Base-by-base conservation (phyloP, 1,284 basidiomycete species). In the Moniliophthora roreri region DNA sequence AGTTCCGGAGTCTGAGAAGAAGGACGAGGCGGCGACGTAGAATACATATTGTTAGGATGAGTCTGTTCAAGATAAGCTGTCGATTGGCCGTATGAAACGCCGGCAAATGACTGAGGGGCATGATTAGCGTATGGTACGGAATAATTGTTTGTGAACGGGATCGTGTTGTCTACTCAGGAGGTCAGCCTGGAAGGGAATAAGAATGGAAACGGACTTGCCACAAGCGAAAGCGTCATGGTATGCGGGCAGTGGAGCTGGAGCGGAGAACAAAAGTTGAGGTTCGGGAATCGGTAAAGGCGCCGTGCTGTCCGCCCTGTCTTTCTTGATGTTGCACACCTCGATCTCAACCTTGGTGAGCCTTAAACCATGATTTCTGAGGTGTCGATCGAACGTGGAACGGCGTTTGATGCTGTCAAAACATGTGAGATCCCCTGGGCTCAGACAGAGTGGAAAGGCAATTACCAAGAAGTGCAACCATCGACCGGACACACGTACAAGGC, bases 361-460 rank as follows among this genome's bases (percentile, higher is more conserved):
- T 50, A 75, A 62, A 24, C 67, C 68, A 55, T 85, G 82, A 59
- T 76, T 69, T 60, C 68, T 74, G 47, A 87, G 62, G 63, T 87
- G 85, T 3, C 63, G 60, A 15, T 67, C 65, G 58, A 84, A 87
- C n/a, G 79, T 72, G 18, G 80, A 78, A 32, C 75, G 74, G 53
- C 85, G 81, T 63, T 85, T 84, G 60, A 86, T 86, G 32, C 84
- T 87, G 51, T 13, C 28, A 41, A 42, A 11, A 28, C 23, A 16
- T 52, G 28, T 18, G 35, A 11, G 32, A 34, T n/a, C n/a, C n/a
- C n/a, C n/a, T n/a, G n/a, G n/a, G n/a, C n/a, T n/a, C n/a, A n/a
- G n/a, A n/a, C n/a, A n/a, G n/a, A n/a, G n/a, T n/a, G 46, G 15
- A 36, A 52, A 46, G 41, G 57, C n/a, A 55, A 21, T 44, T 62